These are phyloP conservation scores for Colletotrichum sublineola DNA, from an alignment of 2,329 filamentous ascomycete species.

Conservation along the genomic window DNA sequence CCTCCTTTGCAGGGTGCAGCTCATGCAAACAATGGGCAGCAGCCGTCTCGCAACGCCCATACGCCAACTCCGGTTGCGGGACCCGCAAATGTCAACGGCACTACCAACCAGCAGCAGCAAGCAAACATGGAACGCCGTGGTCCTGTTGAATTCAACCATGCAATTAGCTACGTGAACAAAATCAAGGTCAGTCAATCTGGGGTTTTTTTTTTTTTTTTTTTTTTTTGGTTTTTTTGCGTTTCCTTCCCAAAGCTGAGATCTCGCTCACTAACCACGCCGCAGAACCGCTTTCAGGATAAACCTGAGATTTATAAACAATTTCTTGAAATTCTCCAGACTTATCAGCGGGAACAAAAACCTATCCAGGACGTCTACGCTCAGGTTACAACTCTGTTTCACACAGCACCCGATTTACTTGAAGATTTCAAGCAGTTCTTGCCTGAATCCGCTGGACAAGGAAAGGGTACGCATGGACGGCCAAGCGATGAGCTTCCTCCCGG, in stretches of 20 bases:
- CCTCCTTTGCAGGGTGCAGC: conserved; percentile 49
- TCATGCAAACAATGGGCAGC: conserved; percentile 58
- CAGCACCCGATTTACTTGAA: conserved; percentile 92
- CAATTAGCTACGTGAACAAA: conserved; percentile 99
- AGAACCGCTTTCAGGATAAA: conserved; percentile 97
- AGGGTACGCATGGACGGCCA: conserved; percentile 66
- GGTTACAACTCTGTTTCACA: conserved; percentile 93
- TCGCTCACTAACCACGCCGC: conserved; percentile 41
- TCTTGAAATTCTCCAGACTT: conserved; percentile 96
- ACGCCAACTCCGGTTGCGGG: conserved; percentile 71
- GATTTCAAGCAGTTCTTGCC: conserved; percentile 99
- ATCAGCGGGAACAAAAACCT: conserved; percentile 96
- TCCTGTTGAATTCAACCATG: conserved; percentile 98
- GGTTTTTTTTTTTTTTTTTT: neutral
- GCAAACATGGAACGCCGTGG: conserved; percentile 84
- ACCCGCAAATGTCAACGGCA: conserved; percentile 72
- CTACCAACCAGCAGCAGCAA: conserved; percentile 63
- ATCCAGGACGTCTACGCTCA: conserved; percentile 99
- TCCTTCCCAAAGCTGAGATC: conserved; percentile 2
- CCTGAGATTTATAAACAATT: conserved; percentile 99
- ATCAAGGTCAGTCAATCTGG: conserved; percentile 82
- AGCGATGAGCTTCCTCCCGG: conserved; percentile 73
- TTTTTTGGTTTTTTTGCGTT: neutral
- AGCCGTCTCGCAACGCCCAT: conserved; percentile 65
- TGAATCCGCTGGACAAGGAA: conserved; percentile 76